These are phyloP conservation scores for Trypanosoma theileri DNA, from an alignment of 208 protist genomes.

Conservation along the genomic window DNA sequence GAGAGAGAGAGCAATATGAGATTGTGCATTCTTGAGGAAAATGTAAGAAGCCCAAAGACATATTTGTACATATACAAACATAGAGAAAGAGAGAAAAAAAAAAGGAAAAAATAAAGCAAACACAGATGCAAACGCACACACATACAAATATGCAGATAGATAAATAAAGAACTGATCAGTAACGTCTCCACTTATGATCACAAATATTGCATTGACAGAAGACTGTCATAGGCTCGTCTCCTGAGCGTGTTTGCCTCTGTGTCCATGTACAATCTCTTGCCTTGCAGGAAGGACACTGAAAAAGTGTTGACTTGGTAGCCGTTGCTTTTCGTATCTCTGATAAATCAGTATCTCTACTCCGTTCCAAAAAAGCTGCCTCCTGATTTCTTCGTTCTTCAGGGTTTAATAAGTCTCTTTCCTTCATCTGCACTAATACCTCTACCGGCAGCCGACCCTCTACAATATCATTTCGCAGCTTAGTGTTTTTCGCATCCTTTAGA, in stretches of 20 bases:
- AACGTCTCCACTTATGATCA: slow-evolving; percentile 67
- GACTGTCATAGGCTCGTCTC: slow-evolving; percentile 98
- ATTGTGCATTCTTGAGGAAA: neutral
- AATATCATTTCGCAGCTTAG: slow-evolving; percentile 49
- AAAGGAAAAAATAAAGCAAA: too few species aligned
- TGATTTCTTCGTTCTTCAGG: slow-evolving; percentile 63
- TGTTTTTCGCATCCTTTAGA: slow-evolving; percentile 76
- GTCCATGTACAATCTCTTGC: slow-evolving; percentile 87
- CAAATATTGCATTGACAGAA: slow-evolving; percentile 96
- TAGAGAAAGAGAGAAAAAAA: too few species aligned
- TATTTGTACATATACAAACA: too few species aligned
- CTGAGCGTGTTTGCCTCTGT: slow-evolving; percentile 96
- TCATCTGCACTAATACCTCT: slow-evolving; percentile 69
- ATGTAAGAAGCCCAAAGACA: neutral
- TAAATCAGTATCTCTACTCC: slow-evolving; percentile 80
- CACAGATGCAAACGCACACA: too few species aligned
- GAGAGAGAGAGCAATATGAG: neutral
- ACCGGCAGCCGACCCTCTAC: slow-evolving; percentile 63
- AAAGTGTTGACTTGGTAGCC: slow-evolving; percentile 76
- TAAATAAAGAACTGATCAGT: slow-evolving; percentile 26
- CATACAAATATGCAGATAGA: too few species aligned
- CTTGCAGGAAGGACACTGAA: slow-evolving; percentile 86
- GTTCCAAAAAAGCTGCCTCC: slow-evolving; percentile 65
- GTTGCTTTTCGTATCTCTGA: slow-evolving; percentile 71
- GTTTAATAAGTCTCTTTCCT: slow-evolving; percentile 76